These are phyloP conservation scores for Amauroascus niger DNA, from an alignment of 2,329 filamentous ascomycete genomes.

Conservation along the genomic window DNA sequence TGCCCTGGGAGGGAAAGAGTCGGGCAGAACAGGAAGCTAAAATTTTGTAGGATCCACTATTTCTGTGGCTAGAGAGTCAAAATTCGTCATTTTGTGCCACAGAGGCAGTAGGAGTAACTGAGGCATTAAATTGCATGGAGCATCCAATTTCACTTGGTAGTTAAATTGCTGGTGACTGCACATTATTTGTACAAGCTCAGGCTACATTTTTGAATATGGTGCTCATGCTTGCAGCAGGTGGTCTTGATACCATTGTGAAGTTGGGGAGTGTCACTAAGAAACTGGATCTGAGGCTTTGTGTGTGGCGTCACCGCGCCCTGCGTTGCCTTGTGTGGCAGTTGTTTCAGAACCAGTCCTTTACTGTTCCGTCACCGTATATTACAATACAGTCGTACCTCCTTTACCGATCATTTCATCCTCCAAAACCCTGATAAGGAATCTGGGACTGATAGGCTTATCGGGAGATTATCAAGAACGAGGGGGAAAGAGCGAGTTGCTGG, in stretches of 20 bases:
- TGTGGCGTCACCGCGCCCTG: neutral
- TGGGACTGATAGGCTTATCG: slow-evolving; percentile 8
- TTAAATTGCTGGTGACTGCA: neutral
- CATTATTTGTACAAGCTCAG: neutral
- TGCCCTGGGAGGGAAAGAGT: neutral
- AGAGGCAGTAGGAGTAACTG: neutral
- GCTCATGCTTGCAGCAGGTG: neutral
- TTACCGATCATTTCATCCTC: neutral
- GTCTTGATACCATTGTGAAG: neutral
- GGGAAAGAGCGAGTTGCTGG: neutral
- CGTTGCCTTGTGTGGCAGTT: slow-evolving; percentile 1
- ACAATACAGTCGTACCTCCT: neutral
- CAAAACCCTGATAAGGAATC: slow-evolving; percentile 8
- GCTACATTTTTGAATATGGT: neutral
- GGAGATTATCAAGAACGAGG: slow-evolving; percentile 2
- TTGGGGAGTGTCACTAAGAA: neutral
- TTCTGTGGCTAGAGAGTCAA: slow-evolving; percentile 1
- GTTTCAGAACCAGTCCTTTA: slow-evolving; percentile 1
- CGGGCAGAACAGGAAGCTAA: slow-evolving; percentile 5
- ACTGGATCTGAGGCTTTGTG: neutral
- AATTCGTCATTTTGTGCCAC: neutral
- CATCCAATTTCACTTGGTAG: neutral
- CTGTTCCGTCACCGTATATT: neutral
- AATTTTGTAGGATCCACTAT: neutral
- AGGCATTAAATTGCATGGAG: slow-evolving; percentile 2